Conservation (phyloP, 2,329 filamentous ascomycete species). For the Aspergillus awamori region DNA sequence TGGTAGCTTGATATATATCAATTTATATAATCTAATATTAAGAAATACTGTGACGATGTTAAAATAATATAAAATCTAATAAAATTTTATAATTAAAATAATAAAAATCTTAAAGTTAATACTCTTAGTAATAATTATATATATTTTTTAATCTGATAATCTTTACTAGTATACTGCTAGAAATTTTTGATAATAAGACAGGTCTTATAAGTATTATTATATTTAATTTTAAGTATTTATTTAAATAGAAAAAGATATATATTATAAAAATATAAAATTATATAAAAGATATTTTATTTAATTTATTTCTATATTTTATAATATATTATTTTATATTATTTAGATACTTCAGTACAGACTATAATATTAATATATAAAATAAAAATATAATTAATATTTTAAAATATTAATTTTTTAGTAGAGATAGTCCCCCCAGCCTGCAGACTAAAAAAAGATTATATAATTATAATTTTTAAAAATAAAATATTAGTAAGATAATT, state of each 20-base stretch:
- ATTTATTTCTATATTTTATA: background rate
- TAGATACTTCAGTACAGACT: background rate
- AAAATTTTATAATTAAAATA: too few species aligned
- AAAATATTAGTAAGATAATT: background rate
- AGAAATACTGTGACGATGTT: too few species aligned
- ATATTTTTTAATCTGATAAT: too few species aligned
- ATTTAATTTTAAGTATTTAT: background rate
- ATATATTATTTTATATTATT: too few species aligned
- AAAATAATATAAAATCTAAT: too few species aligned
- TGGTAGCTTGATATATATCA: too few species aligned
- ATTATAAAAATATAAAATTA: constrained; percentile 10
- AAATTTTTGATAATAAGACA: background rate
- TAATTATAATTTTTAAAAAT: background rate
- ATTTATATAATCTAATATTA: too few species aligned
- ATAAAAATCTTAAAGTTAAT: too few species aligned
- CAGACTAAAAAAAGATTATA: background rate
- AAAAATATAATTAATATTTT: background rate
- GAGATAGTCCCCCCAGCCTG: background rate
- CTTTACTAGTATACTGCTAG: background rate
- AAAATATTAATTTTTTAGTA: background rate
- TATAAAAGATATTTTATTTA: background rate
- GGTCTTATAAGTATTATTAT: background rate
- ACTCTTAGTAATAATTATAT: too few species aligned
- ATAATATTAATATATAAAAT: background rate
- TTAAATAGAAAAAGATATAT: background rate